Evolutionary conservation across 1,284 basidiomycete species (phyloP).

Genomic region (Trametes hirsuta): DNA sequence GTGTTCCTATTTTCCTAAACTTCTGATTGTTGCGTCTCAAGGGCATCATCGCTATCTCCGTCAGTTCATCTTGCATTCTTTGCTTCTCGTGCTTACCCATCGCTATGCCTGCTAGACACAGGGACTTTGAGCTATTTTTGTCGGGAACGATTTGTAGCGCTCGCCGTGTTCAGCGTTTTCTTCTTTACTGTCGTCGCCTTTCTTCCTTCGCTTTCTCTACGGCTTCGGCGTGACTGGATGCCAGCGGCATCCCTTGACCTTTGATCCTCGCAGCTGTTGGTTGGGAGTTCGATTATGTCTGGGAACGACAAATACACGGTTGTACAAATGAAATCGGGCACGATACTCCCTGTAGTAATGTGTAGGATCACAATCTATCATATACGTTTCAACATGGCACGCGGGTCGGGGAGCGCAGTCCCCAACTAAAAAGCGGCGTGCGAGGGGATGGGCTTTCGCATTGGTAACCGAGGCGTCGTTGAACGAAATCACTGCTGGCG

Average conservation of each 20-base stretch:
- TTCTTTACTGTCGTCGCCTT: not conserved
- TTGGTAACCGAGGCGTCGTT: too few relatives aligned
- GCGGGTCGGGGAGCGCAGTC: too few relatives aligned
- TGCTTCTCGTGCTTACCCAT: not conserved
- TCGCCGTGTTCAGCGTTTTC: conserved; percentile 4
- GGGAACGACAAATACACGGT: conserved; percentile 15
- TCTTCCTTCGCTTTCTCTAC: conserved; percentile 9
- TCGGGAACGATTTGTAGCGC: conserved; percentile 5
- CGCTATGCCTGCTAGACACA: not conserved
- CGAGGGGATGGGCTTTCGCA: too few relatives aligned
- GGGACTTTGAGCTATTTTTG: not conserved
- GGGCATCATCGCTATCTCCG: not conserved
- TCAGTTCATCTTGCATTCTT: not conserved
- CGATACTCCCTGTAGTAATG: conserved; percentile 9
- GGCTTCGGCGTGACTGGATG: conserved; percentile 7
- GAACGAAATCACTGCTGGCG: too few relatives aligned
- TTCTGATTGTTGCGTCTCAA: not conserved
- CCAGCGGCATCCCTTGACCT: not conserved
- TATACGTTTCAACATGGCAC: too few relatives aligned
- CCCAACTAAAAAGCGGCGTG: too few relatives aligned
- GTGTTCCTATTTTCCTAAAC: conserved; percentile 21
- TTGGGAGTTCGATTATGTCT: conserved; percentile 1
- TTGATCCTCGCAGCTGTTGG: not conserved
- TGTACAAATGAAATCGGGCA: conserved; percentile 21
- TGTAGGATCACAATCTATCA: conserved; percentile 22